These are phyloP conservation scores for Adansonia gregorii DNA, from an alignment of 441 rosid species.

Conservation along the genomic window DNA sequence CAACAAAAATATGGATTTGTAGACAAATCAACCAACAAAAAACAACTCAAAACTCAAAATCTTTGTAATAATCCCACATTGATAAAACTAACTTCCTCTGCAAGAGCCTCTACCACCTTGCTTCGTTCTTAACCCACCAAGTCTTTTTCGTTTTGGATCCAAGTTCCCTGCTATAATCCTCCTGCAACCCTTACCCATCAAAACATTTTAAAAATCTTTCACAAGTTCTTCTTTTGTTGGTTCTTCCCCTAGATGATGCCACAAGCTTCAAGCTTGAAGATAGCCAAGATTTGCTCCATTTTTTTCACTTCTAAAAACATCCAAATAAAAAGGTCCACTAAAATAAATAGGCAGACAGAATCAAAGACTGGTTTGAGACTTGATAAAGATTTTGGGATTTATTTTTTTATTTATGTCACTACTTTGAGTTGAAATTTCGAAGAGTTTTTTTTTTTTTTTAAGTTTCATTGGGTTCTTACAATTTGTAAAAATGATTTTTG, in stretches of 20 bases:
- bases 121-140: constrained; percentile 88
- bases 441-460: neutral
- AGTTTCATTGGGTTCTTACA: no score
- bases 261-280: constrained; percentile 71
- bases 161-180: constrained; percentile 63
- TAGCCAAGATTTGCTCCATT: constrained; percentile 69
- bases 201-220: neutral
- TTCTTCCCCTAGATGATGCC: constrained; percentile 56
- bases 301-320: constrained; percentile 5
- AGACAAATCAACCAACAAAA: constrained; percentile 31
- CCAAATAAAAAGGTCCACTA: neutral
- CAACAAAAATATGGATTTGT: constrained; percentile 5
- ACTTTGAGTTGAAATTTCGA: neutral
- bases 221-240: no score
- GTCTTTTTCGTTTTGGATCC: constrained; percentile 90
- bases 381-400: neutral
- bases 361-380: neutral
- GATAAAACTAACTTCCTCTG: constrained; percentile 73
- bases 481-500: no score
- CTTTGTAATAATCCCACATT: constrained; percentile 4
- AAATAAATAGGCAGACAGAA: neutral
- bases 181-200: constrained; percentile 57
- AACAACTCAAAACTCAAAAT: constrained; percentile 1
- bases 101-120: constrained; percentile 82
- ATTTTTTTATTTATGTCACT: neutral